phyloP scores from a whole-genome alignment of 176 grass and related monocot species.

The Ananas comosus region DNA sequence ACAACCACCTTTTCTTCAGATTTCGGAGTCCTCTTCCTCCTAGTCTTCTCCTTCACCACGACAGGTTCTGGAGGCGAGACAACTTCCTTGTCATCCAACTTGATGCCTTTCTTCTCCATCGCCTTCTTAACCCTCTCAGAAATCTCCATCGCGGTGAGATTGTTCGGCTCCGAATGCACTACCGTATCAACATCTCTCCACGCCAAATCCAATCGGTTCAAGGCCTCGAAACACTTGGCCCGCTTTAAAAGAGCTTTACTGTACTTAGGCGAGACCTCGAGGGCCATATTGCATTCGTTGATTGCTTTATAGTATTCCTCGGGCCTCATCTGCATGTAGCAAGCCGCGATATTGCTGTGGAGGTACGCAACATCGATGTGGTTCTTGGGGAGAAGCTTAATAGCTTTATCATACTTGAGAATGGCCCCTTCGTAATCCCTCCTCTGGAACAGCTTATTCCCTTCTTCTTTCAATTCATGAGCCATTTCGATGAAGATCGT shows the following conservation, averaged over 20 bases:
- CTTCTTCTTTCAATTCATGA: conserved; percentile 58
- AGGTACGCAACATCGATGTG: conserved; percentile 57
- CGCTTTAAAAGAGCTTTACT: conserved; percentile 84
- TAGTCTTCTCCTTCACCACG: conserved; percentile 48
- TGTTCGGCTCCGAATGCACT: conserved; percentile 58
- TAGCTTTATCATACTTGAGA: conserved; percentile 80
- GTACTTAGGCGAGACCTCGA: conserved; percentile 52
- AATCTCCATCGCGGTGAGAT: conserved; percentile 69
- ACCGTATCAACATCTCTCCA: conserved; percentile 48
- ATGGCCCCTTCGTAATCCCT: conserved; percentile 66
- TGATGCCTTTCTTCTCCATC: conserved; percentile 65
- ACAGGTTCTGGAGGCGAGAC: conserved; percentile 39
- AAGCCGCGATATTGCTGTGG: conserved; percentile 80
- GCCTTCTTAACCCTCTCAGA: conserved; percentile 46
- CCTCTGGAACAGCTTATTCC: conserved; percentile 77
- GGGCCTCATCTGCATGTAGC: conserved; percentile 87
- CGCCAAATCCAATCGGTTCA: conserved; percentile 55
- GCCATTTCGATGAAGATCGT: conserved; percentile 70
- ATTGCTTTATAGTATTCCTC: conserved; percentile 72
- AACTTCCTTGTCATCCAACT: conserved; percentile 44
- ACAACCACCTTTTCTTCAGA: conserved; percentile 1
- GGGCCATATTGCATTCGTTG: conserved; percentile 72
- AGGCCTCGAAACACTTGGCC: conserved; percentile 73
- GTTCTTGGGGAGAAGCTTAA: conserved; percentile 44
- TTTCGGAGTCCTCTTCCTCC: conserved; percentile 49